Conservation (phyloP, 176 grass and related monocot genomes). For the Raddia guianensis region DNA sequence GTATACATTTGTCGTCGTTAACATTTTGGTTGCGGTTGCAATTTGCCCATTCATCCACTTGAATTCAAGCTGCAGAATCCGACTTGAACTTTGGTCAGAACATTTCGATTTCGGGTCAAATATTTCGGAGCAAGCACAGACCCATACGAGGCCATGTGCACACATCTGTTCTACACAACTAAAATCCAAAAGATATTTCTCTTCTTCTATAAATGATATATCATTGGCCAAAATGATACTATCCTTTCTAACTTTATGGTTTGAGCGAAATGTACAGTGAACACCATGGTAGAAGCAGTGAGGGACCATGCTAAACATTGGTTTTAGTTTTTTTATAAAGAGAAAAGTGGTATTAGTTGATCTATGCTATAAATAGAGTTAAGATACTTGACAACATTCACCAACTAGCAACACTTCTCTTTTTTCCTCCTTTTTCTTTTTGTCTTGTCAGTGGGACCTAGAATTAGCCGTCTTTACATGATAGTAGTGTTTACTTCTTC, state of each 20-base stretch:
- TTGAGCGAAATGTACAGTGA: background rate
- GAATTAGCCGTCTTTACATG: too few relatives aligned
- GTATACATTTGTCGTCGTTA: background rate
- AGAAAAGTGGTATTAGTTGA: background rate
- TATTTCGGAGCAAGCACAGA: background rate
- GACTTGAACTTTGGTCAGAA: background rate
- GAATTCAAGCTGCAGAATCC: background rate
- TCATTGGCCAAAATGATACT: background rate
- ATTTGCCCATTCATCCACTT: too few relatives aligned
- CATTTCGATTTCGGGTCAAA: background rate
- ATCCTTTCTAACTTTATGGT: constrained; percentile 1
- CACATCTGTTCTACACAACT: constrained; percentile 20
- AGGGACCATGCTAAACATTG: constrained; percentile 2
- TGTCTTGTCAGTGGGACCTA: background rate
- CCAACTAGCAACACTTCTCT: background rate
- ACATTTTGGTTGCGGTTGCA: constrained; percentile 10
- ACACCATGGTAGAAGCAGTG: background rate
- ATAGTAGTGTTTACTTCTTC: background rate
- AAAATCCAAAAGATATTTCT: constrained; percentile 33
- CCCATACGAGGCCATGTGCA: constrained; percentile 39
- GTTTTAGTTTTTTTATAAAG: too few relatives aligned
- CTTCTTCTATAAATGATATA: background rate
- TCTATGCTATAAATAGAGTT: background rate
- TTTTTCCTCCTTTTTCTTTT: background rate
- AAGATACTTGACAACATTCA: constrained; percentile 12